A percentile compares a stretch with the other conserved stretches of the same genome.
These are phyloP conservation scores for Colletotrichum aenigma DNA, from an alignment of 2,329 filamentous ascomycete species.

Conservation along the genomic window DNA sequence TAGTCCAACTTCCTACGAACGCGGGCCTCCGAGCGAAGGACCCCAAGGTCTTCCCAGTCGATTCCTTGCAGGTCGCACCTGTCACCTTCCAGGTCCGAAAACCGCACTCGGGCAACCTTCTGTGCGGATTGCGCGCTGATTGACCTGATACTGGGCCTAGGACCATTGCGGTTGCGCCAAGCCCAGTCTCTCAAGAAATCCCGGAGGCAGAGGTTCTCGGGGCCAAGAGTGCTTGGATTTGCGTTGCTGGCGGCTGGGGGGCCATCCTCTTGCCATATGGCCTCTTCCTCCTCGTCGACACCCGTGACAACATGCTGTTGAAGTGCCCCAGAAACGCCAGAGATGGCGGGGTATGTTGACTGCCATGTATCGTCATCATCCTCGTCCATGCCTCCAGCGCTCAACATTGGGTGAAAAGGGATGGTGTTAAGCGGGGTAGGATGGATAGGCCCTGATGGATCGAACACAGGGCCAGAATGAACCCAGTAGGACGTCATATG, in stretches of 20 bases:
- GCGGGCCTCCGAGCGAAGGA: conserved; percentile 54
- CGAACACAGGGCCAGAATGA: not conserved
- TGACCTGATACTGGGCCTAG: conserved; percentile 33
- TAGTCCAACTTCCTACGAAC: conserved; percentile 53
- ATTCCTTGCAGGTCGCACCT: conserved; percentile 63
- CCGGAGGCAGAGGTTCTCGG: conserved; percentile 52
- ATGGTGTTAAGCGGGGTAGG: conserved; percentile 14
- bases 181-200: conserved; percentile 59
- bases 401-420: conserved; percentile 15
- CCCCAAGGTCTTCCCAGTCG: conserved; percentile 58
- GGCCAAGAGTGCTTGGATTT: conserved; percentile 42
- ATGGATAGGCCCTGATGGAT: not conserved
- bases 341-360: not conserved
- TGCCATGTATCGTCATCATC: conserved; percentile 6
- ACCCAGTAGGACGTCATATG: conserved; percentile 10
- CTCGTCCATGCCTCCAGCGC: not conserved
- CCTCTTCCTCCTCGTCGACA: conserved; percentile 8
- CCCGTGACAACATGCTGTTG: conserved; percentile 1
- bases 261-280: conserved; percentile 6
- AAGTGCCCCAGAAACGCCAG: conserved; percentile 1
- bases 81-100: conserved; percentile 59
- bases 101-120: conserved; percentile 25
- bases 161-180: conserved; percentile 24
- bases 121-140: conserved; percentile 33
- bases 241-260: conserved; percentile 22